Conservation (phyloP, 2,329 filamentous ascomycete genomes). For the Aspergillus ustus region DNA sequence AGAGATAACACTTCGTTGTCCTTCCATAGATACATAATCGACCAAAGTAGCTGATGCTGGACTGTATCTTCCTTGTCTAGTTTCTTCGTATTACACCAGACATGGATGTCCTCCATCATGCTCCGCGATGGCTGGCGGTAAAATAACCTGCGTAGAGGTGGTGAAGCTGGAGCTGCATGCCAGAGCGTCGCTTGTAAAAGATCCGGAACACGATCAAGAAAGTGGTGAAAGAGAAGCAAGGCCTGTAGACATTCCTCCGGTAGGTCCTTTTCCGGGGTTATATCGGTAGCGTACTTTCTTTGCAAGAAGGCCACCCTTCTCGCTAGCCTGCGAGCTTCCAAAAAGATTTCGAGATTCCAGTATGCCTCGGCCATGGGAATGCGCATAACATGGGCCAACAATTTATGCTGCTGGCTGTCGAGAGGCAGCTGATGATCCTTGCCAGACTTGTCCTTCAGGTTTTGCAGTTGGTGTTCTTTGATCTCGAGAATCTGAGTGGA, state of each 20-base stretch:
- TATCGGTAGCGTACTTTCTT: slow-evolving; percentile 2
- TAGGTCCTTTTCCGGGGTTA: slow-evolving; percentile 14
- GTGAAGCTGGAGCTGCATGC: slow-evolving; percentile 6
- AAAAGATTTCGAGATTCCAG: background rate
- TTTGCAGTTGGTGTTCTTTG: slow-evolving; percentile 54
- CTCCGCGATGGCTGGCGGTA: slow-evolving; percentile 1
- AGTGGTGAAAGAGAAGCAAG: slow-evolving; percentile 14
- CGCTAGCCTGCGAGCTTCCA: slow-evolving; percentile 7
- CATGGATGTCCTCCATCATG: background rate
- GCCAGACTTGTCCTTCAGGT: slow-evolving; percentile 48
- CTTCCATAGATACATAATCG: slow-evolving; percentile 14
- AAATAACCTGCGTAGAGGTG: slow-evolving; percentile 20
- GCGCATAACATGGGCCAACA: slow-evolving; percentile 13
- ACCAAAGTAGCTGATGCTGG: slow-evolving; percentile 9
- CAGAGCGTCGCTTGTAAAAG: slow-evolving; percentile 7
- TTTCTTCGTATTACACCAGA: background rate
- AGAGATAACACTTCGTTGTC: slow-evolving; percentile 43
- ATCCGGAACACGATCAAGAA: slow-evolving; percentile 3
- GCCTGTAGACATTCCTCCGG: slow-evolving; percentile 14
- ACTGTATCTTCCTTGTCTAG: background rate
- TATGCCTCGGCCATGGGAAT: slow-evolving; percentile 7
- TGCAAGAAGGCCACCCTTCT: slow-evolving; percentile 5
- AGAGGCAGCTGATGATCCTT: slow-evolving; percentile 10
- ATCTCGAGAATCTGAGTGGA: slow-evolving; percentile 47
- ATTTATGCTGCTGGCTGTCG: background rate